Percentiles rank a stretch among this genome's conserved stretches.
These are phyloP conservation scores for Didymella sp. DNA, from an alignment of 2,329 filamentous ascomycete genomes.

Conservation along the genomic window DNA sequence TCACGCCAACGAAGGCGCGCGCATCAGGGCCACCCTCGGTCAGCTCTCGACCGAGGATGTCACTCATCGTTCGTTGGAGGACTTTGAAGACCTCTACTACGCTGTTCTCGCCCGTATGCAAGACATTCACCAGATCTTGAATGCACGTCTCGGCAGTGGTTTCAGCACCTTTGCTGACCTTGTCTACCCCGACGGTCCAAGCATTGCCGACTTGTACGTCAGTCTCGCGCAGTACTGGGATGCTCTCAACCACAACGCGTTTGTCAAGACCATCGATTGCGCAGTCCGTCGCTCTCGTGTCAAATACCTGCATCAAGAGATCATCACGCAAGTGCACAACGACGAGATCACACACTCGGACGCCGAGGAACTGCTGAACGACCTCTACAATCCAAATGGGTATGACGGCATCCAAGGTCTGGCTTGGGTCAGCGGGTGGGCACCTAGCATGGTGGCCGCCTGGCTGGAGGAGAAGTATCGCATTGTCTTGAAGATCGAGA, in stretches of 20 bases:
- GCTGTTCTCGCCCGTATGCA: constrained; percentile 36
- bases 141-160: constrained; percentile 32
- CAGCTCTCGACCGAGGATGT: constrained; percentile 68
- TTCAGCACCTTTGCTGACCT: constrained; percentile 28
- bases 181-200: constrained; percentile 23
- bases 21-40: constrained; percentile 56
- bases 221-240: constrained; percentile 34
- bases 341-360: constrained; percentile 22
- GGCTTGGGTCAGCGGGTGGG: constrained; percentile 30
- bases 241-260: constrained; percentile 32
- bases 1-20: constrained; percentile 21
- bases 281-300: constrained; percentile 33
- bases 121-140: constrained; percentile 33
- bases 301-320: constrained; percentile 26
- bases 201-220: constrained; percentile 23
- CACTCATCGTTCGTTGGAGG: constrained; percentile 56
- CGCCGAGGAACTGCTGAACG: constrained; percentile 21
- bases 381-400: constrained; percentile 26
- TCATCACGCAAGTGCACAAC: constrained; percentile 20
- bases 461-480: constrained; percentile 40
- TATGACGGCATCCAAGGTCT: constrained; percentile 29
- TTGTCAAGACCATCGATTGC: constrained; percentile 35
- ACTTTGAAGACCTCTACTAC: constrained; percentile 47
- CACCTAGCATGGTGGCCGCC: constrained; percentile 36
- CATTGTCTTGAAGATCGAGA: constrained; percentile 30